These are phyloP conservation scores for Asterella californica DNA, from an alignment of 225 moss, liverwort and hornwort genomes.

Conservation along the genomic window DNA sequence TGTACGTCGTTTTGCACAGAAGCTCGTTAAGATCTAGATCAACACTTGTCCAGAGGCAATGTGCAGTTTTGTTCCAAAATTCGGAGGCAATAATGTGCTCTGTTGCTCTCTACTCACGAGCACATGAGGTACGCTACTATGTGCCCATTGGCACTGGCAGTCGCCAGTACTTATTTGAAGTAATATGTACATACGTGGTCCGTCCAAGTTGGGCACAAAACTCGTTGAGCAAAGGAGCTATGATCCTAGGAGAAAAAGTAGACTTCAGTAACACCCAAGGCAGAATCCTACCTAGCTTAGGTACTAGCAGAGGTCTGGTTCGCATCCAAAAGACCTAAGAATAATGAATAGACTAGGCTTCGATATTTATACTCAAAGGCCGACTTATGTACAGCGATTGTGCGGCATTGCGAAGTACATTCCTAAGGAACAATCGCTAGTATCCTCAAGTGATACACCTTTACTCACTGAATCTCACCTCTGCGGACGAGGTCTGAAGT, in stretches of 20 bases:
- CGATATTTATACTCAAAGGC: conserved; percentile 2
- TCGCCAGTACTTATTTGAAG: not conserved
- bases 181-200: not conserved
- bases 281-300: not conserved
- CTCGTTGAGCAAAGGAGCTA: not conserved
- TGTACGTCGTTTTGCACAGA: not conserved
- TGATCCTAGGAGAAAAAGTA: not conserved
- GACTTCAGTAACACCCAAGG: not conserved
- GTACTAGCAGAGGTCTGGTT: not conserved
- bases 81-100: not conserved
- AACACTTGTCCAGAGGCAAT: not conserved
- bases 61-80: not conserved
- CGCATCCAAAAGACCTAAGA: not conserved
- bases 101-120: not conserved
- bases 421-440: not conserved
- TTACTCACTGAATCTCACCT: conserved; percentile 21
- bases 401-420: conserved; percentile 9
- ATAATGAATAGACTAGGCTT: not conserved
- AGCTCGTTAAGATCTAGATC: not conserved
- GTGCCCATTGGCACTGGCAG: not conserved
- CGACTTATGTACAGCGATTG: not conserved
- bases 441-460: not conserved
- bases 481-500: not conserved
- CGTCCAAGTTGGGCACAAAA: not conserved
- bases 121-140: not conserved